Evolutionary conservation across 2,329 filamentous ascomycete species (phyloP).

Genomic region (Pseudogymnoascus sp.): DNA sequence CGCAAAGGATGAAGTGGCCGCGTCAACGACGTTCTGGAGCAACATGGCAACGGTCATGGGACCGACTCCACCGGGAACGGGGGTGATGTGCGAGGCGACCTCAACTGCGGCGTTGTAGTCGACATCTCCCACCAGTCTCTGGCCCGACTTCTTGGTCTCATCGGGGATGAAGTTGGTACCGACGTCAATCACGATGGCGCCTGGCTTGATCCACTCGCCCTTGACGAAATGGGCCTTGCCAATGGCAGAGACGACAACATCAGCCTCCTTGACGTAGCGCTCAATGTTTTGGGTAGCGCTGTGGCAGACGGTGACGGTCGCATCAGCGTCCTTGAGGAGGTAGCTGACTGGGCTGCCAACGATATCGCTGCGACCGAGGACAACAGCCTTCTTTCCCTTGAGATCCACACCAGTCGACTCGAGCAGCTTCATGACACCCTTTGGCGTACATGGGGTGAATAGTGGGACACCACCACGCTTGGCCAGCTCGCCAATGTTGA

Average conservation of each 20-base stretch:
- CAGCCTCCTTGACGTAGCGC: constrained; percentile 69
- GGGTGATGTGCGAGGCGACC: constrained; percentile 88
- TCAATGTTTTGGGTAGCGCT: constrained; percentile 71
- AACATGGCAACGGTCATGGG: constrained; percentile 99
- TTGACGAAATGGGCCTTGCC: constrained; percentile 81
- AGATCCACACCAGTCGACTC: constrained; percentile 75
- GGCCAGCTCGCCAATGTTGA: constrained; percentile 92
- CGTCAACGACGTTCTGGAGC: constrained; percentile 86
- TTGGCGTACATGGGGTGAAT: constrained; percentile 92
- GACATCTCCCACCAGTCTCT: constrained; percentile 89
- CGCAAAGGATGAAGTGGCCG: constrained; percentile 73
- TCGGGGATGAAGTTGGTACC: constrained; percentile 95
- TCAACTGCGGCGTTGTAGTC: constrained; percentile 78
- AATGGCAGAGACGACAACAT: constrained; percentile 87
- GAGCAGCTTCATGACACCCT: constrained; percentile 91
- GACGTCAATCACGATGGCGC: constrained; percentile 93
- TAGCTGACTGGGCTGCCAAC: constrained; percentile 96
- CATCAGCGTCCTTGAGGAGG: constrained; percentile 87
- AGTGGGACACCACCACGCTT: constrained; percentile 85
- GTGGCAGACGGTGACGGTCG: constrained; percentile 94
- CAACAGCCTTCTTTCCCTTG: constrained; percentile 85
- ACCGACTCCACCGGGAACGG: constrained; percentile 91
- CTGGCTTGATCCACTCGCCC: constrained; percentile 91
- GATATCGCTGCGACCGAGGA: constrained; percentile 91
- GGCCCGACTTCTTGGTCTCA: constrained; percentile 79